Evolutionary conservation across 805 yeast species (phyloP), one percentile per base, ranked within the genome.

Genomic region (Zygosaccharomyces kombuchaensis): DNA sequence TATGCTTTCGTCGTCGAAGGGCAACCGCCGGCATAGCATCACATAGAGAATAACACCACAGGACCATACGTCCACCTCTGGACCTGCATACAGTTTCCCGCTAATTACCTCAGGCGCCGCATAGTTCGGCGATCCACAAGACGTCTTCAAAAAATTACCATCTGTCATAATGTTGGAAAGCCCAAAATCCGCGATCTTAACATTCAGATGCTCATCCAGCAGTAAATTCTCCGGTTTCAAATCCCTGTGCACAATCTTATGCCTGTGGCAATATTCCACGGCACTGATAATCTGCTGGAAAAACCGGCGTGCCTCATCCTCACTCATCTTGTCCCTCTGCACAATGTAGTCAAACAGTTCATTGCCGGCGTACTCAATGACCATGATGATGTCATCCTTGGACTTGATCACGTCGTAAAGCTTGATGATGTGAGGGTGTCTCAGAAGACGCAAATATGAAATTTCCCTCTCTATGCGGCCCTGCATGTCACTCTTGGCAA

Each of bases 31-130:
- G 67, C 96, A 90, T 43, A 91, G 74, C 97, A 90, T 90, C 44
- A 90, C 98, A 57, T 90, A 91, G 44, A 90, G 72, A 39, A 91
- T 89, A 32, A 91, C 97, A 58, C 98, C 98, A 61, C 96, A 86
- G 0, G 95, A 85, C 98, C 98, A 90, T 45, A 90, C 96, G 66
- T 90, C 98, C 39, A 91, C 97, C 67, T 91, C 97, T 2, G 98
- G 97, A 8, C 98, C 98, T 2, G 97, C 98, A 58, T 90, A 91
- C 44, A 91, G 74, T 63, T 91, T 88, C 29, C 97, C 97, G 50
- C 90, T 81, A 47, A 90, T 90, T 23, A 90, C 97, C 67, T 90
- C 98, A 1, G 98, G 98, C 0, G 98, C 97, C 5, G 98, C 97
- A 66, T 90, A 90, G 63, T 91, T 91, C 45, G 98, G 98, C 6